Evolutionary conservation across 2,329 filamentous ascomycete species (phyloP), one percentile per base, ranked within the genome.

Genomic region (Ophiostoma quercus): DNA sequence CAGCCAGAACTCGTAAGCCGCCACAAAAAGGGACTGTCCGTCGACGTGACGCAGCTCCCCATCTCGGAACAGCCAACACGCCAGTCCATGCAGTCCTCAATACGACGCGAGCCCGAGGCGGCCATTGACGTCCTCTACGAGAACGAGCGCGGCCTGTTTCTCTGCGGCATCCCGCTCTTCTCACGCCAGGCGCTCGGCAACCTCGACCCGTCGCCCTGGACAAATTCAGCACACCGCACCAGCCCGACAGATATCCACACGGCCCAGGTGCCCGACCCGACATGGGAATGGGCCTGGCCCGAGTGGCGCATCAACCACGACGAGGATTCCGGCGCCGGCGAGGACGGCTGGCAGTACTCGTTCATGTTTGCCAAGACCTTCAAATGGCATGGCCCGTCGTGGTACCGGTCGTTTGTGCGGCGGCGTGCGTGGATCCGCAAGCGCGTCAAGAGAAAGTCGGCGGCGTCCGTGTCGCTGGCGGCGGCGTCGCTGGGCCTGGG

Each of bases 331-430:
- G 25, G 91, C 32, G 66, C 67, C 12, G 95, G 98, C 76, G 90
- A 94, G 72, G 91, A 94, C 73, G 95, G 95, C 3, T 99, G 95
- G 95, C 90, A 96, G 77, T 99, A 99, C 79, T 95, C 92, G 19
- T 93, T 97, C 77, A 90, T 91, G 74, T 99, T 98, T 77, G 82
- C 83, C 73, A 87, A 85, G 71, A 83, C 80, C 60, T 92, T 91
- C 74, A 87, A 88, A 2, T 99, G 95, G 95, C 95, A 99, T 78
- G 89, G 90, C 2, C 91, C 91, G 22, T 90, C 88, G 34, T 98
- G 94, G 94, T 97, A 92, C 79, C 94, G 94, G 78, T 96, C 92
- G 1, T 99, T 94, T 77, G 95, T 97, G n/a, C 85, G 95, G 47
- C 84, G 95, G 74, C 86, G 95, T 72, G 88, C 92, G 29, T 99